Evolutionary conservation across 2,329 filamentous ascomycete genomes (phyloP).

Genomic region (Fusarium coicis): DNA sequence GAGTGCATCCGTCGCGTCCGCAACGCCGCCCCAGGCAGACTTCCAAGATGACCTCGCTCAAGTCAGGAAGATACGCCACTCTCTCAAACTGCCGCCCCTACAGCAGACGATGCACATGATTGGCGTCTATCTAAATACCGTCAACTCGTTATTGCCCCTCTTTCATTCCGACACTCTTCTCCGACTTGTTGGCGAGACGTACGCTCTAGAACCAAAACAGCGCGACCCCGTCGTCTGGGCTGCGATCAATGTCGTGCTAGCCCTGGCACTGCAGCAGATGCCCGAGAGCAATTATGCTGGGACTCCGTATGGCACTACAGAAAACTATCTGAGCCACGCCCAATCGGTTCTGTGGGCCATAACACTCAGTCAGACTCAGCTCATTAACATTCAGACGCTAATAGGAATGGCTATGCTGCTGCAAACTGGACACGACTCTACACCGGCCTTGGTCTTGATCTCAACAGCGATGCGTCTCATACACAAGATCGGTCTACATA

Average conservation of each 20-base stretch:
- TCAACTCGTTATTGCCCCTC: not conserved
- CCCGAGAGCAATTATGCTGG: not conserved
- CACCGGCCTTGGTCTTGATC: not conserved
- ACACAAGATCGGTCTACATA: slow-evolving; percentile 7
- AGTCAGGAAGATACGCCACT: not conserved
- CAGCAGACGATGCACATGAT: slow-evolving; percentile 11
- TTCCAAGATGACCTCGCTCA: not conserved
- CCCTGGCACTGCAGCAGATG: slow-evolving; percentile 6
- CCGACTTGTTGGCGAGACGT: not conserved
- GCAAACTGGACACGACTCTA: not conserved
- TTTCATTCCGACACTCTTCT: slow-evolving; percentile 7
- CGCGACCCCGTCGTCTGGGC: slow-evolving; percentile 1
- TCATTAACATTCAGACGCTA: slow-evolving; percentile 9
- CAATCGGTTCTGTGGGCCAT: not conserved
- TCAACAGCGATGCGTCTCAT: slow-evolving; percentile 2
- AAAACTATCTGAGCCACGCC: not conserved
- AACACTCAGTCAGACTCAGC: not conserved
- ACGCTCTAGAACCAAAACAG: not conserved
- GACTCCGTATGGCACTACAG: not conserved
- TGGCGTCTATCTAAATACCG: not conserved
- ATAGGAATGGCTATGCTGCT: slow-evolving; percentile 13
- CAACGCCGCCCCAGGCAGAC: accelerated
- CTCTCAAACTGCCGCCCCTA: not conserved
- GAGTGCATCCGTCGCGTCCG: accelerated
- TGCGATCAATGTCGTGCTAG: slow-evolving; percentile 10